These are phyloP conservation scores for Cyberlindnera xylosilytica DNA, from an alignment of 805 yeast genomes.

Conservation along the genomic window DNA sequence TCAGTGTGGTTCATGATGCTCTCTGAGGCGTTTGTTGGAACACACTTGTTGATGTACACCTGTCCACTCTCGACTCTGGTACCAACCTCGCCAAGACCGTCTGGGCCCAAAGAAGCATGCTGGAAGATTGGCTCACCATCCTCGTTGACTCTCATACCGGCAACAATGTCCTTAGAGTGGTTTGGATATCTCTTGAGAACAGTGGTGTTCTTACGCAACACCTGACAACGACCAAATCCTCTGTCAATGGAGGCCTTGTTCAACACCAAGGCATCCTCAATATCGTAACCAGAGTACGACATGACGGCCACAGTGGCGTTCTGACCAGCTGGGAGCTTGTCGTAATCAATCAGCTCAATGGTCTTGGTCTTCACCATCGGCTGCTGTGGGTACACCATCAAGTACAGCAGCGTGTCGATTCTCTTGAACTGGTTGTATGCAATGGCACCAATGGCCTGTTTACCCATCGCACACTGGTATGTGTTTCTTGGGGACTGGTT, in stretches of 20 bases:
- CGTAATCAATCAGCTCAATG: conserved; percentile 91
- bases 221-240: conserved; percentile 98
- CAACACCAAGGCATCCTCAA: conserved; percentile 95
- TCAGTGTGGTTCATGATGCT: conserved; percentile 33
- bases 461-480: conserved; percentile 96
- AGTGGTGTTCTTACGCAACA: conserved; percentile 86
- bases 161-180: conserved; percentile 86
- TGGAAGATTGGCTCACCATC: conserved; percentile 79
- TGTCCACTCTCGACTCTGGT: conserved; percentile 88
- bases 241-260: conserved; percentile 93
- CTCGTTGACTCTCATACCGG: conserved; percentile 88
- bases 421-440: conserved; percentile 95
- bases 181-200: conserved; percentile 89
- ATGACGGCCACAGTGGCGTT: conserved; percentile 98
- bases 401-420: conserved; percentile 87
- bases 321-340: conserved; percentile 97
- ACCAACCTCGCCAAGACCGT: conserved; percentile 97
- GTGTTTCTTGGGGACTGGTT: conserved; percentile 92
- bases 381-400: conserved; percentile 99
- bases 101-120: conserved; percentile 85
- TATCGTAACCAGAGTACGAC: conserved; percentile 99
- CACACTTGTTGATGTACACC: conserved; percentile 88
- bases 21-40: conserved; percentile 83
- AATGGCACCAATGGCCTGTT: conserved; percentile 99
- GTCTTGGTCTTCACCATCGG: conserved; percentile 99